phyloP scores from a whole-genome alignment of 2,329 filamentous ascomycete genomes.

The Trichoderma afroharzianum region DNA sequence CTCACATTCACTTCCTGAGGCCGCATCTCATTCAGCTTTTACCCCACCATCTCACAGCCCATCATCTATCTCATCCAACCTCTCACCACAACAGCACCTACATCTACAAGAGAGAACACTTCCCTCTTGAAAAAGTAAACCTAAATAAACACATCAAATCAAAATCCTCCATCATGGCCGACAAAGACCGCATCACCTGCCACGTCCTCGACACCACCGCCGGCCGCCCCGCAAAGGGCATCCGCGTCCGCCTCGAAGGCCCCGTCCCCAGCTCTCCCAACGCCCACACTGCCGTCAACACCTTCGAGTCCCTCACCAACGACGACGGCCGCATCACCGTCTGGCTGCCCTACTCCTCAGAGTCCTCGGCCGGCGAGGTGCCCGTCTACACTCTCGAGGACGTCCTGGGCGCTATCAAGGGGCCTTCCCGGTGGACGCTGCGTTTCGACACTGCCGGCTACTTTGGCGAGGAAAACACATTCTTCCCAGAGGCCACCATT shows the following conservation, averaged over 20 bases:
- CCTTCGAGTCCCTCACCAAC: slow-evolving; percentile 68
- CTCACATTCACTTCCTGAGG: neutral
- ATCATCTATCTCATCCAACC: neutral
- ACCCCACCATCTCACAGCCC: neutral
- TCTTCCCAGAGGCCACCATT: slow-evolving; percentile 58
- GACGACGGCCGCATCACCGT: slow-evolving; percentile 68
- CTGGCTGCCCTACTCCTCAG: slow-evolving; percentile 61
- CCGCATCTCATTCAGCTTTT: neutral
- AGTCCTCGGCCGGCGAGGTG: slow-evolving; percentile 50
- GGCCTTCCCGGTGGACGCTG: slow-evolving; percentile 60
- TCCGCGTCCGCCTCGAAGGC: slow-evolving; percentile 64
- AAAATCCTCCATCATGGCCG: slow-evolving; percentile 8
- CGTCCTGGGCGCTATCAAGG: slow-evolving; percentile 44
- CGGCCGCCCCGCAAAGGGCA: slow-evolving; percentile 63
- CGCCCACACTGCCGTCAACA: slow-evolving; percentile 37
- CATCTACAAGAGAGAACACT: neutral
- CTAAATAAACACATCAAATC: neutral
- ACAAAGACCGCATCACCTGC: slow-evolving; percentile 71
- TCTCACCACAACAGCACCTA: neutral
- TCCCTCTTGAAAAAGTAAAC: neutral
- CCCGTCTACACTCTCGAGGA: slow-evolving; percentile 57
- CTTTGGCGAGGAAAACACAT: slow-evolving; percentile 60
- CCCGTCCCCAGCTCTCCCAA: slow-evolving; percentile 19
- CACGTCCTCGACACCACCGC: slow-evolving; percentile 81
- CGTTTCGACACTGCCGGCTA: slow-evolving; percentile 70